Evolutionary conservation across 495 filamentous ascomycete genomes (phyloP).

Genomic region (Elasticomyces elasticus): DNA sequence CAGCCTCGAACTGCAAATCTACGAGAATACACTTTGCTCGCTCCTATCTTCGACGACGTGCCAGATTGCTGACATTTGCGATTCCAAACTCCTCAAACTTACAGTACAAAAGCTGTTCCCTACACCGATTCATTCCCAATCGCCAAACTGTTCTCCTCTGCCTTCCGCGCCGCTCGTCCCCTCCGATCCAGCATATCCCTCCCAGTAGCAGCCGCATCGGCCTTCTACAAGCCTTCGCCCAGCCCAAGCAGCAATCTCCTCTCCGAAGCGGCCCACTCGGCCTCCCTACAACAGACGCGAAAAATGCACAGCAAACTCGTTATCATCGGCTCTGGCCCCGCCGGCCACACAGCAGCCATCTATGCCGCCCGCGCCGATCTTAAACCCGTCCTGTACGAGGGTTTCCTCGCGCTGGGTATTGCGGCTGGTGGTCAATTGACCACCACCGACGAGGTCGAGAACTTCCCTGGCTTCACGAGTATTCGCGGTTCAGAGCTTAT

Average conservation of each 20-base stretch:
- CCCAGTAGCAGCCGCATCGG: slow-evolving; percentile 54
- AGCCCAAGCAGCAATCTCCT: slow-evolving; percentile 26
- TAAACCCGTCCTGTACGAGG: slow-evolving; percentile 88
- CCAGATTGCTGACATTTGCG: background rate
- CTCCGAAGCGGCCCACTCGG: slow-evolving; percentile 41
- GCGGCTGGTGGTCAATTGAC: slow-evolving; percentile 93
- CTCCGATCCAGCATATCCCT: slow-evolving; percentile 52
- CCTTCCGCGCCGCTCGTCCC: slow-evolving; percentile 48
- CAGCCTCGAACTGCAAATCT: background rate
- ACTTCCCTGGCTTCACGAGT: slow-evolving; percentile 87
- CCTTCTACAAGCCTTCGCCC: slow-evolving; percentile 43
- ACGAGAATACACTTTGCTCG: background rate
- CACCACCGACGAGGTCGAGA: slow-evolving; percentile 96
- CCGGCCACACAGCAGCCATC: slow-evolving; percentile 91
- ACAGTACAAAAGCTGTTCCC: too few relatives aligned
- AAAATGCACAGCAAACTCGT: slow-evolving; percentile 36
- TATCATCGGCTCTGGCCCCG: slow-evolving; percentile 67
- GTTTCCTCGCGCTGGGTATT: slow-evolving; percentile 93
- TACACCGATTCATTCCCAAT: background rate
- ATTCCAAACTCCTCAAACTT: background rate
- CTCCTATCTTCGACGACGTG: too few relatives aligned
- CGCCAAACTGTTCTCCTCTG: slow-evolving; percentile 80
- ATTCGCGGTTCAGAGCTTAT: slow-evolving; percentile 81
- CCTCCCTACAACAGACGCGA: slow-evolving; percentile 23
- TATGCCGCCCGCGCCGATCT: slow-evolving; percentile 92